Evolutionary conservation across 2,329 filamentous ascomycete species (phyloP).

Genomic region (Alternaria arbusti): DNA sequence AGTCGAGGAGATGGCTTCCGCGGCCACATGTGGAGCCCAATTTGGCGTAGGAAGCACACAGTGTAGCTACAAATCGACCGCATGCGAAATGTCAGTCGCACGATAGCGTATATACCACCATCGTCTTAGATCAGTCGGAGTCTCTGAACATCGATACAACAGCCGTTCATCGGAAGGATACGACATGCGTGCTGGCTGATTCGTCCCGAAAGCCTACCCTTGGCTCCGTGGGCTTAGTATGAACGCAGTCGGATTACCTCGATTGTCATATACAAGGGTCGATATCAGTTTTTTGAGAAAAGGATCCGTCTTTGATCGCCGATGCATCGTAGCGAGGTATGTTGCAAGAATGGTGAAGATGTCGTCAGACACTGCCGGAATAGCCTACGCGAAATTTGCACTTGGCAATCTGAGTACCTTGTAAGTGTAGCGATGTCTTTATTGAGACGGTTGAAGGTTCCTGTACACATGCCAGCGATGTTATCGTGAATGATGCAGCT

Average conservation of each 20-base stretch:
- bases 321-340: background rate
- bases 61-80: no score
- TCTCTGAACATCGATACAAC: background rate
- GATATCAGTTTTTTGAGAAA: background rate
- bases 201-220: background rate
- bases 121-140: no score
- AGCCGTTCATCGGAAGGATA: background rate
- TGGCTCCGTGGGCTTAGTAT: background rate
- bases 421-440: no score
- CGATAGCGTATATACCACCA: background rate
- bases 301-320: background rate
- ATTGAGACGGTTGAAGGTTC: background rate
- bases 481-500: background rate
- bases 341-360: conserved; percentile 2
- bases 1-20: background rate
- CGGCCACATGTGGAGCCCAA: background rate
- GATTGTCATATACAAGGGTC: background rate
- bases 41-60: background rate
- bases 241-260: background rate
- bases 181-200: background rate
- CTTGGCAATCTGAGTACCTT: background rate
- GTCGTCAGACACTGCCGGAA: background rate
- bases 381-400: background rate
- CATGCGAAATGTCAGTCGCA: background rate
- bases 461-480: background rate